Percentiles rank a stretch among this genome's conserved stretches.
phyloP scores from a whole-genome alignment of 129 eudicot species.

The Daucus carota region DH1_v3.0 NC_030386.2:13269001-13269500 shows the following conservation, averaged over 20 bases:
- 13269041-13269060: conserved; percentile 43
- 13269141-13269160: no score
- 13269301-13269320: conserved; percentile 45
- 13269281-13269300: conserved; percentile 45
- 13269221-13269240: conserved; percentile 52
- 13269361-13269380: no score
- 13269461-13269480: no score
- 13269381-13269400: background rate
- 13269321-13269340: conserved; percentile 35
- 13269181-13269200: no score
- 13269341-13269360: background rate
- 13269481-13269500: no score
- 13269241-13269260: conserved; percentile 50
- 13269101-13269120: no score
- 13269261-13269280: conserved; percentile 39
- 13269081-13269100: background rate
- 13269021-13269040: conserved; percentile 47
- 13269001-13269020: conserved; percentile 21
- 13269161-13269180: no score
- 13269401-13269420: conserved; percentile 18
- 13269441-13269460: no score
- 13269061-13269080: conserved; percentile 15
- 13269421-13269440: no score
- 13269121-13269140: no score
- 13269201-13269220: conserved; percentile 35